Percentiles rank a stretch among this genome's conserved stretches.
Conservation (phyloP, 257 asterid species). For the Ocimum tenuiflorum region DNA sequence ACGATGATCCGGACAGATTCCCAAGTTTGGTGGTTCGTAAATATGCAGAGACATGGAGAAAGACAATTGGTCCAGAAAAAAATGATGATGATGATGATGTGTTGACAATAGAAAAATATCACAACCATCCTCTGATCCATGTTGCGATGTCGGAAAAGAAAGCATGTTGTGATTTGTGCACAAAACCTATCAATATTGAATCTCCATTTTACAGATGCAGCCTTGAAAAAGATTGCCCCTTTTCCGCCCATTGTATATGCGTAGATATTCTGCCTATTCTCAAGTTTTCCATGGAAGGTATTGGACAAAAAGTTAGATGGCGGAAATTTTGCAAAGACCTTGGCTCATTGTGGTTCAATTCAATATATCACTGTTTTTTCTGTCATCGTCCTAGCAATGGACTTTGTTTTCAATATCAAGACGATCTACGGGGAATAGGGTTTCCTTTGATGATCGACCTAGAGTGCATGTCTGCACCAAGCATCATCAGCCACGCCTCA, state of each 20-base stretch:
- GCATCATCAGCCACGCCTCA: not conserved
- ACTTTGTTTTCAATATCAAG: not conserved
- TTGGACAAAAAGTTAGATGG: accelerated
- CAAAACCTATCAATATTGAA: not conserved
- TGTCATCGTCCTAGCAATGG: constrained; percentile 8
- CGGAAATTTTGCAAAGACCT: not conserved
- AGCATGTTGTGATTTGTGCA: not conserved
- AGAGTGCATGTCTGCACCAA: not conserved
- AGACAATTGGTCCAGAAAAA: not conserved
- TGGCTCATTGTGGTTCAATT: not conserved
- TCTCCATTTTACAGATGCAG: constrained; percentile 1
- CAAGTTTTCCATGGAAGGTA: not conserved
- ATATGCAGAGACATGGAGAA: too few species aligned
- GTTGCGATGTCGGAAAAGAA: too few species aligned
- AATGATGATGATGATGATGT: not conserved
- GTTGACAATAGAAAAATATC: not conserved
- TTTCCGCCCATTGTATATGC: not conserved
- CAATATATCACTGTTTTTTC: not conserved
- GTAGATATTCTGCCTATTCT: not conserved
- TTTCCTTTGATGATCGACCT: not conserved
- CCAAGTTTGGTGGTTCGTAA: not conserved
- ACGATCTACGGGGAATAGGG: not conserved
- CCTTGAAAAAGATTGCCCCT: not conserved
- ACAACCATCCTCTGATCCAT: not conserved
- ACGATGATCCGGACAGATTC: not conserved